Conservation (phyloP, 2,329 filamentous ascomycete species). For the Aspergillus tubingensis region DNA sequence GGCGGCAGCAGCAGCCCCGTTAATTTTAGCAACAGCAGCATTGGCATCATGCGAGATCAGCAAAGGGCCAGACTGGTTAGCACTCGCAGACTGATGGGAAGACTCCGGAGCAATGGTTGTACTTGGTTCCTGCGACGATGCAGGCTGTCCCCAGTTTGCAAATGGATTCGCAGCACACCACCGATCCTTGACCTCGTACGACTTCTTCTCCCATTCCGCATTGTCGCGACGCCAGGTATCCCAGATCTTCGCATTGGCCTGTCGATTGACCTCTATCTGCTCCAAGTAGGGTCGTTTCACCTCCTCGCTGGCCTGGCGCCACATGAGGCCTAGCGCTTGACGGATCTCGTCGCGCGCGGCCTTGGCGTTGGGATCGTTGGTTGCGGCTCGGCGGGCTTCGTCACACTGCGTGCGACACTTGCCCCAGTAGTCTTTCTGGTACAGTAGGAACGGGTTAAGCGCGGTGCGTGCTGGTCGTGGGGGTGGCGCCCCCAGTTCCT, state of each 20-base stretch:
- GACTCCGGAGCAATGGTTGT: background rate
- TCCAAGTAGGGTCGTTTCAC: constrained; percentile 77
- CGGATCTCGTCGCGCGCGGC: constrained; percentile 73
- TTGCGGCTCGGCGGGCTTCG: constrained; percentile 65
- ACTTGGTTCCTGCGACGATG: background rate
- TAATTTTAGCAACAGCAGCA: no score
- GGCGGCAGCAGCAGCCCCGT: no score
- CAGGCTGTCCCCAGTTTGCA: constrained; percentile 29
- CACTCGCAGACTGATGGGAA: background rate
- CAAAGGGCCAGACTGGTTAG: background rate
- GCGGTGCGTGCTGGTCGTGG: constrained; percentile 70
- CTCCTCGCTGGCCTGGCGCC: constrained; percentile 73
- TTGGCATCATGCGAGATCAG: no score
- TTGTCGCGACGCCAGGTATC: constrained; percentile 73
- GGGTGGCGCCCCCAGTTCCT: constrained; percentile 72
- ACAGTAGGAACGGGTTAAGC: constrained; percentile 85
- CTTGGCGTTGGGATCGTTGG: constrained; percentile 68
- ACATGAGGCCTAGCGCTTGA: constrained; percentile 83
- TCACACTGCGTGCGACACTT: constrained; percentile 66
- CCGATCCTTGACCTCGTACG: constrained; percentile 41
- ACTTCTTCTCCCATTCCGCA: constrained; percentile 48
- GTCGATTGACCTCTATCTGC: constrained; percentile 70
- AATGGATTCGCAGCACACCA: constrained; percentile 44
- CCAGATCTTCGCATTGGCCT: constrained; percentile 63
- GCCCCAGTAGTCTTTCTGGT: constrained; percentile 73